Conservation (phyloP, 768 basidiomycete species). For the Hypholoma fasciculare region DNA sequence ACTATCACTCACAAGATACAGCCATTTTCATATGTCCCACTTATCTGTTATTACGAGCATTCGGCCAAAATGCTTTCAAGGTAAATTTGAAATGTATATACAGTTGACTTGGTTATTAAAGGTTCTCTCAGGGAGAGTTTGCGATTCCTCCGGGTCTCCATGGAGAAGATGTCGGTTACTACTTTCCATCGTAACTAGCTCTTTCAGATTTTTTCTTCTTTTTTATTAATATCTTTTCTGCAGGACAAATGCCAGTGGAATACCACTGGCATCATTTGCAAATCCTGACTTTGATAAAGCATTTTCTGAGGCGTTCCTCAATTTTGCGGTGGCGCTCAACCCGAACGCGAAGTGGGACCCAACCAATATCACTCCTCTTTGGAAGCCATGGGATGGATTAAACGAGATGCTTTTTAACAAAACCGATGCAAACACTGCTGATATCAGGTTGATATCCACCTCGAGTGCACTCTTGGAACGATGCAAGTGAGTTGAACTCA, state of each 20-base stretch:
- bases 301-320: slow-evolving; percentile 37
- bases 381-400: slow-evolving; percentile 29
- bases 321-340: slow-evolving; percentile 33
- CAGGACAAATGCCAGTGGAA: not conserved
- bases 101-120: not conserved
- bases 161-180: slow-evolving; percentile 37
- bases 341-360: slow-evolving; percentile 31
- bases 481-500: slow-evolving; percentile 28
- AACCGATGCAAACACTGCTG: slow-evolving; percentile 29
- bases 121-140: slow-evolving; percentile 36
- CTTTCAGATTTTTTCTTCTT: not conserved
- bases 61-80: slow-evolving; percentile 32
- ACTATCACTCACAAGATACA: slow-evolving; percentile 2
- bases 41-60: slow-evolving; percentile 36
- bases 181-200: slow-evolving; percentile 39
- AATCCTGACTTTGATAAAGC: slow-evolving; percentile 35
- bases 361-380: slow-evolving; percentile 37
- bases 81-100: slow-evolving; percentile 11
- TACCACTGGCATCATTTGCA: slow-evolving; percentile 25
- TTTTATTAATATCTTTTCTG: not conserved
- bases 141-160: slow-evolving; percentile 43
- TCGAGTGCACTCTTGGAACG: slow-evolving; percentile 32
- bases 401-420: slow-evolving; percentile 49
- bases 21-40: slow-evolving; percentile 51
- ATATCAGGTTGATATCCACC: slow-evolving; percentile 30